Conservation (phyloP, 805 yeast species). For the Saccharomycopsis capsularis region DNA sequence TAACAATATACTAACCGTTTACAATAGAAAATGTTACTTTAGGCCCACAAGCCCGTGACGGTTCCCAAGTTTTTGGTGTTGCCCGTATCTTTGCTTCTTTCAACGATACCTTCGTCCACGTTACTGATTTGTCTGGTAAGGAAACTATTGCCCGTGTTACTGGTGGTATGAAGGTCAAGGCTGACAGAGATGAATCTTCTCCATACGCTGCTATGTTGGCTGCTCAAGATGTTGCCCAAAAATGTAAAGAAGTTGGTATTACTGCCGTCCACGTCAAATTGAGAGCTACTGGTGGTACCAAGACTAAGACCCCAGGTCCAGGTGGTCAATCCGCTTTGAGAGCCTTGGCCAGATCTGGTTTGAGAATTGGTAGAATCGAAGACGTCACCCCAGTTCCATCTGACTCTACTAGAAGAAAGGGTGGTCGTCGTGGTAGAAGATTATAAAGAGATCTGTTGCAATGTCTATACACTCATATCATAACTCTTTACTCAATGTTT, state of each 20-base stretch:
- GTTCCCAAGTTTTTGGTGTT: constrained; percentile 99
- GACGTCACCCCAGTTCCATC: constrained; percentile 99
- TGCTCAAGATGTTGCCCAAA: constrained; percentile 98
- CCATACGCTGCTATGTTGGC: constrained; percentile 99
- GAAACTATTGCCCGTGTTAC: constrained; percentile 99
- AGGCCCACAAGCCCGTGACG: constrained; percentile 90
- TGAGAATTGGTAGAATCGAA: constrained; percentile 99
- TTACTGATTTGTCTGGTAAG: constrained; percentile 98
- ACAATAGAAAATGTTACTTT: constrained; percentile 55
- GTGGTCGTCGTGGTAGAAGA: constrained; percentile 99
- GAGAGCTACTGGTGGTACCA: constrained; percentile 99
- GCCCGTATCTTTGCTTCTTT: constrained; percentile 99
- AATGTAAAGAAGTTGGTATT: constrained; percentile 99
- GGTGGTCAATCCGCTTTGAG: constrained; percentile 99
- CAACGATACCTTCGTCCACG: constrained; percentile 99
- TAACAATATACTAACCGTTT: no score
- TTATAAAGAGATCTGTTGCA: constrained; percentile 37
- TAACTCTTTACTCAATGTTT: background rate
- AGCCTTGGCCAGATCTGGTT: constrained; percentile 99
- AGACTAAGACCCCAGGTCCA: constrained; percentile 99
- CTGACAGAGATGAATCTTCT: constrained; percentile 99
- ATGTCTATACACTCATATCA: background rate
- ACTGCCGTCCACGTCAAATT: constrained; percentile 99
- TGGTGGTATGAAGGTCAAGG: constrained; percentile 99
- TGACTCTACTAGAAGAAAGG: constrained; percentile 99